These are phyloP conservation scores for Nakataea oryzae DNA, from an alignment of 2,329 filamentous ascomycete species.

Conservation along the genomic window DNA sequence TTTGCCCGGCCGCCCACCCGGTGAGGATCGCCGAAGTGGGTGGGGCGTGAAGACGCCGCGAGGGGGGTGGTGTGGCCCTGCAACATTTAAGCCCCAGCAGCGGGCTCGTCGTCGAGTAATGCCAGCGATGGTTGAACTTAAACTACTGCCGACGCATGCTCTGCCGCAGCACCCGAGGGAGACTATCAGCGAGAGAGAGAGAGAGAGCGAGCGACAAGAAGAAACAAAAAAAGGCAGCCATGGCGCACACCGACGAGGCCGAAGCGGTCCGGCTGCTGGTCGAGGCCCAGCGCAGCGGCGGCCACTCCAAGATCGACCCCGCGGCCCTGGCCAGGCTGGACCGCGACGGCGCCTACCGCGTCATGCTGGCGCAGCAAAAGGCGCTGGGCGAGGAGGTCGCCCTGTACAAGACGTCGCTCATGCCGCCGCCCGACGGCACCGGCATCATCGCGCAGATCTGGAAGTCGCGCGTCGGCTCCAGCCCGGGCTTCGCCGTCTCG, in stretches of 20 bases:
- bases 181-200: too few relatives aligned
- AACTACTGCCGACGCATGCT: too few relatives aligned
- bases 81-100: too few relatives aligned
- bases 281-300: background rate
- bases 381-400: slow-evolving; percentile 1
- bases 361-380: background rate
- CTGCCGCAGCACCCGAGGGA: too few relatives aligned
- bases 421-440: background rate
- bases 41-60: too few relatives aligned
- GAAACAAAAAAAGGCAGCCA: background rate
- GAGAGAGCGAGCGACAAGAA: too few relatives aligned
- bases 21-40: background rate
- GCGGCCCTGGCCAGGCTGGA: background rate
- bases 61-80: too few relatives aligned
- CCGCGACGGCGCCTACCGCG: background rate
- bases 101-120: too few relatives aligned
- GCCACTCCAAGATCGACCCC: background rate
- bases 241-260: background rate
- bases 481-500: background rate
- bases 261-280: background rate
- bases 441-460: slow-evolving; percentile 1
- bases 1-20: too few relatives aligned
- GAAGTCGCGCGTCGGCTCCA: background rate
- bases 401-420: background rate
- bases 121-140: too few relatives aligned